A percentile compares a stretch with the other conserved stretches of the same genome.
These are phyloP conservation scores for Aspergillus hancockii DNA, from an alignment of 495 filamentous ascomycete species.

Conservation along the genomic window DNA sequence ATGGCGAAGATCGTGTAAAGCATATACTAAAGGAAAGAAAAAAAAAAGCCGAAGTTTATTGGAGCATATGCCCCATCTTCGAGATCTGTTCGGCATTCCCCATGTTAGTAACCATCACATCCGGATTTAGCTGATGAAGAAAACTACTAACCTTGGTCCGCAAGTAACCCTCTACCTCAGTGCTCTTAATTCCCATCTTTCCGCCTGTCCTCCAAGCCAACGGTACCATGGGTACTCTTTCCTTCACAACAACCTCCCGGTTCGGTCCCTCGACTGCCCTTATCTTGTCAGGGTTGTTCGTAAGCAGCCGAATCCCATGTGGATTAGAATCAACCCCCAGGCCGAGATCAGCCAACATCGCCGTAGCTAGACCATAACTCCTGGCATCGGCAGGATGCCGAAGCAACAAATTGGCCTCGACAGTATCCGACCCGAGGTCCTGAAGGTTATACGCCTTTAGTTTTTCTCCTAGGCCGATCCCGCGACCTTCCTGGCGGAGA, in stretches of 20 bases:
- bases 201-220: constrained; percentile 84
- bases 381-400: constrained; percentile 93
- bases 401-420: constrained; percentile 89
- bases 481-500: constrained; percentile 90
- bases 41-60: constrained; percentile 27
- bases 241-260: constrained; percentile 82
- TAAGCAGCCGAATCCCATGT: constrained; percentile 76
- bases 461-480: constrained; percentile 92
- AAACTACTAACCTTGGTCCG: constrained; percentile 77
- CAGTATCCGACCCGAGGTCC: constrained; percentile 91
- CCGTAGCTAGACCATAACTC: constrained; percentile 91
- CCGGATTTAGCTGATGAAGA: not conserved
- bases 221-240: constrained; percentile 94
- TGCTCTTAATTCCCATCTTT: constrained; percentile 77
- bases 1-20: not conserved
- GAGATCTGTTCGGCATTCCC: constrained; percentile 49
- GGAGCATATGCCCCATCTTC: constrained; percentile 72
- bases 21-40: constrained; percentile 5
- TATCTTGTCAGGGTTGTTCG: constrained; percentile 99
- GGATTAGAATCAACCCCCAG: constrained; percentile 57
- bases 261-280: constrained; percentile 90
- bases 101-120: constrained; percentile 11
- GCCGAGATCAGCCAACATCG: constrained; percentile 86
- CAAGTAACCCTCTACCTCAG: constrained; percentile 90
- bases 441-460: constrained; percentile 98